Evolutionary conservation across 106 monocot species (phyloP), one percentile per base, ranked within the genome.

Genomic region (Gastrodia elata): DNA sequence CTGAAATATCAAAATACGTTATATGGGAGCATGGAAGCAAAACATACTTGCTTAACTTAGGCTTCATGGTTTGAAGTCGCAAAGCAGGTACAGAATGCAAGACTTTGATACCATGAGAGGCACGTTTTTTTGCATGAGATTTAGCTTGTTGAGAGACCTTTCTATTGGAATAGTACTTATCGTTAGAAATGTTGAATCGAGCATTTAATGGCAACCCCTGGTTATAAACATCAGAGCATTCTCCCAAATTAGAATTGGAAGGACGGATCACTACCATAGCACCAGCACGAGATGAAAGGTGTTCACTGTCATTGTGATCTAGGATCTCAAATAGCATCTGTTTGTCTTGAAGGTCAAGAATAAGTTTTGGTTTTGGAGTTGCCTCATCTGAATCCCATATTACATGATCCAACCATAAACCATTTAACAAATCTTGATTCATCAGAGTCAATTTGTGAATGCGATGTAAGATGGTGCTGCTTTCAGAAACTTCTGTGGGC

Each of bases 51-150:
- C 90, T 93, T 75, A 97, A 81, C 79, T 84, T 91, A 3, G 86
- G 93, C 80, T 97, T 97, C 90, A 97, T 93, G 65, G 92, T 97
- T 80, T 97, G 90, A 68, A 97, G 77, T 68, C 84, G 90, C 70
- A 93, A 71, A 56, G 97, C 97, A 77, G 97, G 97, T 38, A 88
- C 84, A 39, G 93, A 93, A 85, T 97, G 97, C 80, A 91, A 75
- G 18, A 90, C 79, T 80, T 92, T 97, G 38, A 91, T 64, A 27
- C 88, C 88, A 68, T 80, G 75, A 55, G 80, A 69, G 38, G 86
- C 77, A 71, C 91, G 90, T 70, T 98, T 98, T 77, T 98, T 98
- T 34, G 88, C 68, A 88, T 90, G 86, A 38, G 90, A 81, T 77
- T 93, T 98, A 42, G 87, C 78, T 78, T 93, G 93, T 73, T 90